Conservation (phyloP, 2,329 filamentous ascomycete species). For the Graphilbum fragrans region DNA sequence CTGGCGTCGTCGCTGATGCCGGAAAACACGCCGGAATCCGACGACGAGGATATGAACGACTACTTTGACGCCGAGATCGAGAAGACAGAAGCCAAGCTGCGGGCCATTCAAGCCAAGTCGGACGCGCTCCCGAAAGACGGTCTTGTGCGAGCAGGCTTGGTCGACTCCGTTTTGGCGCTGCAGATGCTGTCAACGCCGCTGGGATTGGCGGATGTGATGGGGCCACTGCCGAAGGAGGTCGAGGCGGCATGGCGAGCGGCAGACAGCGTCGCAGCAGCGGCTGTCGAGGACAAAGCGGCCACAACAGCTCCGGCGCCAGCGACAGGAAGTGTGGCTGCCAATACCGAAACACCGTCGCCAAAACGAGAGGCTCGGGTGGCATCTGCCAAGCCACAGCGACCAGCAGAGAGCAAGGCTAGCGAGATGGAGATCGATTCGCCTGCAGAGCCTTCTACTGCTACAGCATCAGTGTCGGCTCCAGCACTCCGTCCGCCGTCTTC, state of each 20-base stretch:
- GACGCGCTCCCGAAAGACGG: conserved; percentile 27
- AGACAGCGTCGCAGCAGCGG: not conserved
- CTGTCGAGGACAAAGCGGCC: conserved; percentile 1
- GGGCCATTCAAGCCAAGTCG: conserved; percentile 28
- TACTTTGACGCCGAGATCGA: conserved; percentile 41
- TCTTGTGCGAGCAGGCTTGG: conserved; percentile 30
- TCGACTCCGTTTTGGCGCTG: conserved; percentile 34
- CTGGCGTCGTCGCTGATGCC: not conserved
- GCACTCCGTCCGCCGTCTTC: not conserved
- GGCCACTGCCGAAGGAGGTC: conserved; percentile 23
- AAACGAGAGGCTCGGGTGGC: not conserved
- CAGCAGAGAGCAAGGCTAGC: too few relatives aligned
- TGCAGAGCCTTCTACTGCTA: too few relatives aligned
- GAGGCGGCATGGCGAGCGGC: conserved; percentile 12
- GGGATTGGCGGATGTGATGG: conserved; percentile 29
- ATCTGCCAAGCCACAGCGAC: too few relatives aligned
- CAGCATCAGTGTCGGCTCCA: not conserved
- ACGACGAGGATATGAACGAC: conserved; percentile 45
- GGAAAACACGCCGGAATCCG: conserved; percentile 31
- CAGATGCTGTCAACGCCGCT: conserved; percentile 33
- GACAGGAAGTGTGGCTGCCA: not conserved
- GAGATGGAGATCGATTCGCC: too few relatives aligned
- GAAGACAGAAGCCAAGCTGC: conserved; percentile 36
- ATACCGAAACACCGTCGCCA: not conserved
- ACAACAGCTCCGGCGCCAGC: conserved; percentile 9